Percentiles rank a stretch among this genome's conserved stretches.
These are phyloP conservation scores for Furculomyces boomerangus DNA, from an alignment of 371 early-diverging fungal species.

Conservation along the genomic window DNA sequence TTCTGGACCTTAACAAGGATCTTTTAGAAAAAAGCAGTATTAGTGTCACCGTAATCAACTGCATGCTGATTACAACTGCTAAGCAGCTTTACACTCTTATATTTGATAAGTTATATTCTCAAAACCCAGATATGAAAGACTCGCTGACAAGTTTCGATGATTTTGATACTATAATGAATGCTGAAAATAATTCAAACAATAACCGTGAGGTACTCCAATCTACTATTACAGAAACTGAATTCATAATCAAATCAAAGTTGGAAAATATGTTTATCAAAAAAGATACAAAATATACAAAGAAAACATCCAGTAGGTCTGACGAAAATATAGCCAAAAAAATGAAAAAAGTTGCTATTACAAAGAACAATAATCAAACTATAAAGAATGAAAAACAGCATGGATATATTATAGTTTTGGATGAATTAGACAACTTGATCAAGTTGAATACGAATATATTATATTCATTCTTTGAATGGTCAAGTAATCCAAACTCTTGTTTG, in stretches of 20 bases:
- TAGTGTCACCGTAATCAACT: conserved; percentile 47
- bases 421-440: conserved; percentile 73
- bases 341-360: neutral
- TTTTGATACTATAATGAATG: neutral
- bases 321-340: too few species aligned
- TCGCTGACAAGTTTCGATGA: conserved; percentile 3
- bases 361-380: neutral
- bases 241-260: conserved; percentile 1
- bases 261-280: neutral
- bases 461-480: conserved; percentile 57
- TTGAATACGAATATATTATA: conserved; percentile 70
- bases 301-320: too few species aligned
- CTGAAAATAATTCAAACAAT: conserved; percentile 5
- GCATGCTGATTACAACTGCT: conserved; percentile 63
- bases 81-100: conserved; percentile 43
- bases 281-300: neutral
- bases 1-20: conserved; percentile 22
- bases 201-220: conserved; percentile 14
- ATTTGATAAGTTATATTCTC: conserved; percentile 23
- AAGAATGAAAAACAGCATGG: conserved; percentile 25
- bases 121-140: too few species aligned
- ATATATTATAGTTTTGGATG: conserved; percentile 58
- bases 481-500: conserved; percentile 42
- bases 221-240: conserved; percentile 8
- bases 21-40: conserved; percentile 19